Conservation (phyloP, 768 basidiomycete genomes). For the Heimioporus sp. region DNA sequence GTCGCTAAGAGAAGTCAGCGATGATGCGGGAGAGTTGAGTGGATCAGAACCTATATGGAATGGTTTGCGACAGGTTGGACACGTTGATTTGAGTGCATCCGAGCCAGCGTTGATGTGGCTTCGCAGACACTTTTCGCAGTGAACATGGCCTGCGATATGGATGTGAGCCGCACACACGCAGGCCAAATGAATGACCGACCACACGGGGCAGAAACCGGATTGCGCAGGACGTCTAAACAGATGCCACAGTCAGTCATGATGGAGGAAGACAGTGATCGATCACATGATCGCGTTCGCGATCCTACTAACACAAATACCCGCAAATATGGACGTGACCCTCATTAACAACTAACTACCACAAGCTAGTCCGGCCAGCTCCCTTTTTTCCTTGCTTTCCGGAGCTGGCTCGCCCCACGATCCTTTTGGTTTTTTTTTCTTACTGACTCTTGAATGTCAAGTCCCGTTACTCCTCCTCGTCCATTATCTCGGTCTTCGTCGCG, state of each 20-base stretch:
- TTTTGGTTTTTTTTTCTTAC: slow-evolving; percentile 11
- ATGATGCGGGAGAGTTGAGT: background rate
- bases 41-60: slow-evolving; percentile 53
- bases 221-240: slow-evolving; percentile 53
- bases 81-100: slow-evolving; percentile 43
- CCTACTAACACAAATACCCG: slow-evolving; percentile 8
- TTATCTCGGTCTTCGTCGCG: slow-evolving; percentile 50
- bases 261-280: background rate
- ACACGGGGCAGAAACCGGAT: slow-evolving; percentile 61
- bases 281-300: slow-evolving; percentile 29
- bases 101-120: slow-evolving; percentile 27
- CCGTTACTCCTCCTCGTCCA: slow-evolving; percentile 35
- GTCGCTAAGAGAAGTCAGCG: slow-evolving; percentile 35
- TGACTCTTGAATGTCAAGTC: slow-evolving; percentile 32
- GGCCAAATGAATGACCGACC: slow-evolving; percentile 38
- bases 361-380: background rate
- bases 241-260: slow-evolving; percentile 60
- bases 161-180: slow-evolving; percentile 1
- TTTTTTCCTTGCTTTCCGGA: slow-evolving; percentile 2
- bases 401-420: slow-evolving; percentile 20
- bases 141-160: slow-evolving; percentile 53
- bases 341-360: too few species aligned
- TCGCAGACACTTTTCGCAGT: slow-evolving; percentile 60
- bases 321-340: slow-evolving; percentile 20
- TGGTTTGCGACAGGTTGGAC: slow-evolving; percentile 54